Base-by-base conservation (phyloP, 441 rosid species). In the Daphne laureola region DNA sequence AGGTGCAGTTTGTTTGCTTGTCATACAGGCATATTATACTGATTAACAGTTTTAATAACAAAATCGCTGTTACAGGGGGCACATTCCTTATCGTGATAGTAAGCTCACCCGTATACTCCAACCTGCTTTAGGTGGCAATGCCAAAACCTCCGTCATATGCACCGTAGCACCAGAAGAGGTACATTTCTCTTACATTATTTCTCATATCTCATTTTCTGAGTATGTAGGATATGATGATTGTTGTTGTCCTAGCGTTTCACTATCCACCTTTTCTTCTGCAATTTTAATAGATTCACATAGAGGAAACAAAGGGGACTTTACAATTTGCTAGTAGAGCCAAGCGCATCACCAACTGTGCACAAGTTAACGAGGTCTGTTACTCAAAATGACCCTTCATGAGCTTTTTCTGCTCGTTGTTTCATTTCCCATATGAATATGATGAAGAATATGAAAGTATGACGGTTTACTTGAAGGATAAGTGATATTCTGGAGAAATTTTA, bases 101-200 rank as follows among this genome's bases (percentile, higher is more conserved):
- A 92, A 92, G 75, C 72, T 92, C 64, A 92, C 98, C 58, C 92
- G 96, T 43, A 92, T 92, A 67, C 94, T 92, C 64, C 96, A 92
- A 74, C 92, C 96, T 72, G 94, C 96, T 31, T 87, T 92, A 14
- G 98, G 98, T 41, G 98, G 98, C 25, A 92, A 92, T 67, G 94
- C 96, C 2, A 92, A 89, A 73, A 89, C 97, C 57, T 86, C 97
- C 56, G 86, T 92, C 61, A 92, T 92, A 68, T 86, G 98, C 65
- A 89, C 94, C 14, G 48, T 92, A 51, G 96, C 97, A 58, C 97
- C 97, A 60, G 97, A 86, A 80, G 94, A 89, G 97, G 96, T 92
- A 67, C 27, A 9, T 49, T 43, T 46, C 17, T 58, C 49, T 57
- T 55, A 14, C 8, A 59, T 36, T 26, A n/a, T 16, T 26, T 57